Base-by-base conservation (phyloP, 805 yeast species). In the Kodamaea restingae region DNA sequence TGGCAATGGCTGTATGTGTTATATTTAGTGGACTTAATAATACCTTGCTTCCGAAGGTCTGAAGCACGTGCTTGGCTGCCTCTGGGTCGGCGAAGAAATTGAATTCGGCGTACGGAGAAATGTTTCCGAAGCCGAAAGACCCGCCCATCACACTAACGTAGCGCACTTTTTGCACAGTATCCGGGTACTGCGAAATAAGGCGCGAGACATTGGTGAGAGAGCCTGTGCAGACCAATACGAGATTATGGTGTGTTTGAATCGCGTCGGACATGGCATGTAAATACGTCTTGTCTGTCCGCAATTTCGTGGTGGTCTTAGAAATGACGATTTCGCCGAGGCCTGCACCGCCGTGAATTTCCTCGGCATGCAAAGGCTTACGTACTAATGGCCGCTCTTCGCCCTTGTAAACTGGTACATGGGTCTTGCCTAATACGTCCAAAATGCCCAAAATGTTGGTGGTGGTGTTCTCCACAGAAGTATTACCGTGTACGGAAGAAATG, bases 91-190 rank as follows among this genome's bases (percentile, higher is more conserved):
- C 69, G 65, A 74, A 72, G 26, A 84, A 70, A 58, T 88, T 88
- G 66, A 84, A 87, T 56, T 88, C 95, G 4, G 91, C 79, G 35
- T 67, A 69, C 14, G 63, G 60, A 3, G 79, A 70, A 40, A 62
- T 51, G 49, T 79, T 78, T 1, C 81, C 79, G 6, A 74, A 67
- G 12, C 63, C 60, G 40, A 75, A 54, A 0, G 73, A 76, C 2
- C 95, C 95, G 10, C 95, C 95, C 95, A 88, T 86, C 15, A 84
- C 71, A 9, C 84, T 68, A 12, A 88, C 56, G 38, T 61, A 71
- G 38, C 70, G 70, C 38, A 88, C 66, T 37, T 71, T 66, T 15
- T 76, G 74, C 7, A 10, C 29, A n/a, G 12, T 26, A 10, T 28
- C 14, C 0, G 95, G 95, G 48, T 74, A 71, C 31, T 60, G 60